Evolutionary conservation across 352 stramenopile species (phyloP).

Genomic region (Globisporangium splendens): DNA sequence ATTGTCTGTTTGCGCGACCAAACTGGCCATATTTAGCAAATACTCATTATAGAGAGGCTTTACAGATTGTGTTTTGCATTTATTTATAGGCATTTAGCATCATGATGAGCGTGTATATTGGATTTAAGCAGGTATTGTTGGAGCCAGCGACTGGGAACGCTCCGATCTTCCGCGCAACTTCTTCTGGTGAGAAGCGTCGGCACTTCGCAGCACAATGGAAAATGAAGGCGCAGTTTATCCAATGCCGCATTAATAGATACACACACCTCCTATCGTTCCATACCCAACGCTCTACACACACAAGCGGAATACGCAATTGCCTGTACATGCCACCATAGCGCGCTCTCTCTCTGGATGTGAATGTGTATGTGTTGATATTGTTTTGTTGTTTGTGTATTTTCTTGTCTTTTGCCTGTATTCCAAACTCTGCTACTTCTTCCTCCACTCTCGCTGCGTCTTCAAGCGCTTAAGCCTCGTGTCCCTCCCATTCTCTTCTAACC

Average conservation of each 20-base stretch:
- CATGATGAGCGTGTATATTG: too few species aligned
- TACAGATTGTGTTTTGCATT: not conserved
- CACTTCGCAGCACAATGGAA: too few species aligned
- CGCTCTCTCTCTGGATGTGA: too few species aligned
- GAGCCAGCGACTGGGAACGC: not conserved
- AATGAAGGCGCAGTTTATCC: not conserved
- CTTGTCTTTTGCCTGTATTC: constrained; percentile 14
- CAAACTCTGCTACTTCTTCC: constrained; percentile 9
- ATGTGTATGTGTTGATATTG: not conserved
- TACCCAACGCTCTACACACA: not conserved
- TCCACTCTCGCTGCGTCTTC: not conserved
- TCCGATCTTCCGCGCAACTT: constrained; percentile 9
- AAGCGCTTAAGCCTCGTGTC: not conserved
- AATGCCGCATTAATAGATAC: not conserved
- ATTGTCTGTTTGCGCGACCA: too few species aligned
- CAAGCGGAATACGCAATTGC: not conserved
- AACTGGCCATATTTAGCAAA: too few species aligned
- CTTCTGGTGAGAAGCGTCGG: constrained; percentile 3
- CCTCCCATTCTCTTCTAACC: constrained; percentile 36
- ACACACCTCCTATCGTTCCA: not conserved
- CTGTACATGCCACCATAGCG: too few species aligned
- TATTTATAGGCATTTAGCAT: not conserved
- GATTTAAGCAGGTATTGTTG: not conserved
- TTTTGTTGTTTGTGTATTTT: not conserved
- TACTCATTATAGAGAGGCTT: too few species aligned